phyloP scores from a whole-genome alignment of 306 rosid species.

The Elaeagnus macrophylla region DNA sequence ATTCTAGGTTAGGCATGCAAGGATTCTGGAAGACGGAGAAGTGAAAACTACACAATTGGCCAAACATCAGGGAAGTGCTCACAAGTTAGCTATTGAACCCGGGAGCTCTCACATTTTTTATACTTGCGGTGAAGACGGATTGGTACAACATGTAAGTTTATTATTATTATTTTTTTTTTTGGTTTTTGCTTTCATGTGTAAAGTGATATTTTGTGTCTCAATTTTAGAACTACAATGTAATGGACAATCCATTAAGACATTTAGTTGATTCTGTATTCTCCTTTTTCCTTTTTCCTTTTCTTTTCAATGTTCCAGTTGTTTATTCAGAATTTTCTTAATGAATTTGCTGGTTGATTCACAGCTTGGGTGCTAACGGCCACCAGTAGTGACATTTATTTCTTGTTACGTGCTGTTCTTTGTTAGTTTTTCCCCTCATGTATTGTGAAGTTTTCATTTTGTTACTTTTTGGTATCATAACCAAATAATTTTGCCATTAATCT shows the following conservation, averaged over 20 bases:
- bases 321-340: neutral
- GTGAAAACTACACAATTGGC: constrained; percentile 49
- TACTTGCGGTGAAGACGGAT: constrained; percentile 95
- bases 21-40: constrained; percentile 40
- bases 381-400: neutral
- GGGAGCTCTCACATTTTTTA: constrained; percentile 89
- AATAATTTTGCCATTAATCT: constrained; percentile 24
- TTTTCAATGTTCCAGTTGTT: neutral
- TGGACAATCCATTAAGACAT: neutral
- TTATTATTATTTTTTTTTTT: constrained; percentile 13
- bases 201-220: neutral
- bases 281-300: neutral
- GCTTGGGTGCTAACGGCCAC: constrained; percentile 5
- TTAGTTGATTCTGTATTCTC: neutral
- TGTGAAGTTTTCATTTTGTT: neutral
- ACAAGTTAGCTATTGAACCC: constrained; percentile 91
- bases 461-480: constrained; percentile 3
- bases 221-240: neutral
- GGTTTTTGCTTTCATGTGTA: neutral
- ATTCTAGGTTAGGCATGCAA: constrained; percentile 79
- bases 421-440: neutral
- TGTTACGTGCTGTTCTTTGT: constrained; percentile 2
- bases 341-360: constrained; percentile 2
- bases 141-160: constrained; percentile 79
- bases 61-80: constrained; percentile 70